phyloP scores from a whole-genome alignment of 495 filamentous ascomycete genomes.

The Margaritispora aquatica region DNA sequence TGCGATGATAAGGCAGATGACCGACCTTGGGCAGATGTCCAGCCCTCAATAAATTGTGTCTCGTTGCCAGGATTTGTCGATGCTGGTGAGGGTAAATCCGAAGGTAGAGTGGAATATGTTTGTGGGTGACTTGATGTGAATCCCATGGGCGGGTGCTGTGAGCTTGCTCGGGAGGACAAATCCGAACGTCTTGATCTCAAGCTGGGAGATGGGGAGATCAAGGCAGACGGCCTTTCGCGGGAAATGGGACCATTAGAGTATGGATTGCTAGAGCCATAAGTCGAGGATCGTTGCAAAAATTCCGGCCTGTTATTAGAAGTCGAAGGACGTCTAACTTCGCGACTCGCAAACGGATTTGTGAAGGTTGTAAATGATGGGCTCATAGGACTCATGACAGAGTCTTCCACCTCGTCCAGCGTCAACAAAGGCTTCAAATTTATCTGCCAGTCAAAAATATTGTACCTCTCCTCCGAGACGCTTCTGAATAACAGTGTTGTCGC shows the following conservation, averaged over 20 bases:
- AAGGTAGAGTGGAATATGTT: constrained; percentile 38
- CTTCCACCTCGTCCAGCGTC: constrained; percentile 5
- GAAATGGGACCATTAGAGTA: constrained; percentile 15
- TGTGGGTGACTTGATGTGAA: constrained; percentile 16
- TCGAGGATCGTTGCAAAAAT: not conserved
- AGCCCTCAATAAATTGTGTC: constrained; percentile 49
- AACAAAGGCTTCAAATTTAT: constrained; percentile 15
- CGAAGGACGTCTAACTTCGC: constrained; percentile 1
- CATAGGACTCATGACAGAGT: constrained; percentile 6
- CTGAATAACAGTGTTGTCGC: constrained; percentile 22
- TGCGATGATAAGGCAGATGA: constrained; percentile 40
- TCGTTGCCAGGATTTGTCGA: constrained; percentile 40
- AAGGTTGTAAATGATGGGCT: constrained; percentile 8
- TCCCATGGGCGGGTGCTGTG: constrained; percentile 29
- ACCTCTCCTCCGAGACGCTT: constrained; percentile 15
- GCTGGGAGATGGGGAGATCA: constrained; percentile 37
- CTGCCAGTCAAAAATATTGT: constrained; percentile 24
- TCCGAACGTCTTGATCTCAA: constrained; percentile 47
- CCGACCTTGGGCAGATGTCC: constrained; percentile 49
- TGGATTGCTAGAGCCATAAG: constrained; percentile 1
- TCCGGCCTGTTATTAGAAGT: constrained; percentile 3
- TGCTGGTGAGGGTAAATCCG: constrained; percentile 46
- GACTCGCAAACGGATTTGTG: constrained; percentile 23
- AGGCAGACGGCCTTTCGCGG: constrained; percentile 15
- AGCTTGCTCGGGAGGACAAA: constrained; percentile 45